Evolutionary conservation across 2,329 filamentous ascomycete species (phyloP).

Genomic region (Stemphylium lycopersici): DNA sequence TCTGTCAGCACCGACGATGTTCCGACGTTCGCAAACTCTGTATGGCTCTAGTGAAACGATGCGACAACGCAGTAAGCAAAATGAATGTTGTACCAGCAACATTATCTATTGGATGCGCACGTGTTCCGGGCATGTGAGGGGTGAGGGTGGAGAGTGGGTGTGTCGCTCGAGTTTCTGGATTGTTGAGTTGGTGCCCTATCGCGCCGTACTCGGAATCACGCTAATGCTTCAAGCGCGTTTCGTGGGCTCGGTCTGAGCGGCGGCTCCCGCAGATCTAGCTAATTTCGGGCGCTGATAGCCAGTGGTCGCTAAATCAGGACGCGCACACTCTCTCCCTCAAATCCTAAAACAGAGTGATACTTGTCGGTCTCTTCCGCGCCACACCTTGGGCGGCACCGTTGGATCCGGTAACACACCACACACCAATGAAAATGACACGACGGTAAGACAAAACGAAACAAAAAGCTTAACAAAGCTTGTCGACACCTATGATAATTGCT

Average conservation of each 20-base stretch:
- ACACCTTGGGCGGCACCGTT: conserved; percentile 2
- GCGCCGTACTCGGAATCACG: conserved; percentile 17
- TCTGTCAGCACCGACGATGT: not conserved
- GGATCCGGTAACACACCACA: conserved; percentile 4
- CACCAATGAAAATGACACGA: not conserved
- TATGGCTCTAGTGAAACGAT: no score
- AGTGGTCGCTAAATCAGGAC: conserved; percentile 2
- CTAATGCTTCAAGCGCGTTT: conserved; percentile 16
- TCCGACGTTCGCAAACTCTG: no score
- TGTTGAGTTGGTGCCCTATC: conserved; percentile 22
- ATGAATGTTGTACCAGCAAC: not conserved
- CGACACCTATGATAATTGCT: not conserved
- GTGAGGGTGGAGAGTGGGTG: not conserved
- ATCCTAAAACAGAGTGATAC: conserved; percentile 11
- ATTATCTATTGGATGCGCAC: not conserved
- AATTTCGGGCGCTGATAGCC: not conserved
- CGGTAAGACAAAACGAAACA: conserved; percentile 9
- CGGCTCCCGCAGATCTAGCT: conserved; percentile 9
- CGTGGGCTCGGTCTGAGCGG: conserved; percentile 15
- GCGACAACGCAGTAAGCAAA: no score
- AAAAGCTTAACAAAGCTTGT: conserved; percentile 25
- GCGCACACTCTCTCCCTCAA: conserved; percentile 2
- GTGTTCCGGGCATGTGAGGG: not conserved
- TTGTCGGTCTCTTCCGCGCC: not conserved
- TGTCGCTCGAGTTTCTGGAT: not conserved